Evolutionary conservation across 1,284 basidiomycete genomes (phyloP).

Genomic region (Malassezia equina): DNA sequence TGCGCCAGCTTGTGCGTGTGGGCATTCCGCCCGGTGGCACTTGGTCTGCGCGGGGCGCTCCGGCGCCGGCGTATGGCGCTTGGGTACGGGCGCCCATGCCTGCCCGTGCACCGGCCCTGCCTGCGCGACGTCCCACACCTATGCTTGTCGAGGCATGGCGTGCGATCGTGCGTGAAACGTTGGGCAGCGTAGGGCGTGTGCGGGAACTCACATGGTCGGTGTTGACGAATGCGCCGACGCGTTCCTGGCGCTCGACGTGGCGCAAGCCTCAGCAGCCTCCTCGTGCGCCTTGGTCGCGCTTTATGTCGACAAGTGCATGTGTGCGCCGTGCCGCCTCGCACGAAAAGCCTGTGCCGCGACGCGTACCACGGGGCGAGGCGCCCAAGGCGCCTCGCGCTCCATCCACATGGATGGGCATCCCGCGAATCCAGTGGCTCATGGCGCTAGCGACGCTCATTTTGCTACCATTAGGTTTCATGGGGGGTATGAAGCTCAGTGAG

Average conservation of each 20-base stretch:
- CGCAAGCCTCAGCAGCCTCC: not conserved
- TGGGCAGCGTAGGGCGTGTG: slow-evolving; percentile 5
- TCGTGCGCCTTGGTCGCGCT: not conserved
- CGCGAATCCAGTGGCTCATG: slow-evolving; percentile 4
- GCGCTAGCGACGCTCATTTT: slow-evolving; percentile 9
- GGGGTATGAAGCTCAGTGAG: slow-evolving; percentile 14
- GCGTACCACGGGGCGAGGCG: not conserved
- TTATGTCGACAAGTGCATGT: not conserved
- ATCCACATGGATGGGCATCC: slow-evolving; percentile 1
- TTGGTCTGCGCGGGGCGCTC: slow-evolving; percentile 5
- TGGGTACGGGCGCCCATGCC: slow-evolving; percentile 5
- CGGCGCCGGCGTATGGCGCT: not conserved
- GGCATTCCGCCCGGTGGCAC: slow-evolving; percentile 26
- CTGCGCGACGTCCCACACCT: not conserved
- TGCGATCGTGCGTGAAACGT: slow-evolving; percentile 3
- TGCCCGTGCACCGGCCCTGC: not conserved
- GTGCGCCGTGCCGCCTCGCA: not conserved
- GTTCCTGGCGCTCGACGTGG: slow-evolving; percentile 8
- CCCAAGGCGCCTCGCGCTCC: not conserved
- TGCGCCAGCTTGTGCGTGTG: slow-evolving; percentile 18
- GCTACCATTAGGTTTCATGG: slow-evolving; percentile 8
- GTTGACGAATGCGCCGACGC: slow-evolving; percentile 5
- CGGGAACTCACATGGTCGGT: slow-evolving; percentile 7
- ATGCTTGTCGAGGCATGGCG: not conserved
- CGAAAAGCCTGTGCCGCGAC: slow-evolving; percentile 7